Conservation (phyloP, 768 basidiomycete species). For the Boletales sp. region DNA sequence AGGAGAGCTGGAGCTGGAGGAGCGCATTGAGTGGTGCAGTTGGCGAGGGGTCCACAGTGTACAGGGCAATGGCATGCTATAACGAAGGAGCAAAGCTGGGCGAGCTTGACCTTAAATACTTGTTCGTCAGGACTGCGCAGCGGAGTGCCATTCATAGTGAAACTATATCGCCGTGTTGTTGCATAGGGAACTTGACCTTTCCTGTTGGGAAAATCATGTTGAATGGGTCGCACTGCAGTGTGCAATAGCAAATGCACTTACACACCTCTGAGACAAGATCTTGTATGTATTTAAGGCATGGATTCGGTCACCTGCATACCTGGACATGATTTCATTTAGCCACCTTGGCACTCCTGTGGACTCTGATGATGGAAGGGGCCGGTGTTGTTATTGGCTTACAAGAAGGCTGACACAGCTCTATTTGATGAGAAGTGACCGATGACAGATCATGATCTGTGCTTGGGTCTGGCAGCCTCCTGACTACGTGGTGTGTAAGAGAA, state of each 20-base stretch:
- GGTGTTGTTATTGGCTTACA: constrained; percentile 12
- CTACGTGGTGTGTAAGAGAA: too few relatives aligned
- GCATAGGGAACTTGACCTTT: constrained; percentile 28
- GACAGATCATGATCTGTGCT: too few relatives aligned
- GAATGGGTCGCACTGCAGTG: too few relatives aligned
- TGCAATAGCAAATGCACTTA: too few relatives aligned
- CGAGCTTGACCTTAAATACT: constrained; percentile 24
- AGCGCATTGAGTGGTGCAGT: constrained; percentile 41
- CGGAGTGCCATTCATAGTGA: constrained; percentile 33
- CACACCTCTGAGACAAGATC: constrained; percentile 31
- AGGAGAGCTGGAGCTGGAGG: constrained; percentile 43
- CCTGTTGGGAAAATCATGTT: too few relatives aligned
- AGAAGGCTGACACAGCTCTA: too few relatives aligned
- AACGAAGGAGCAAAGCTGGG: constrained; percentile 10
- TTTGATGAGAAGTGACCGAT: too few relatives aligned
- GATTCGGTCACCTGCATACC: constrained; percentile 27
- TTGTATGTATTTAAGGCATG: constrained; percentile 30
- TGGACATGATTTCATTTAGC: constrained; percentile 35
- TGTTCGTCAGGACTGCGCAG: constrained; percentile 17
- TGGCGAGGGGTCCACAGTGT: constrained; percentile 36
- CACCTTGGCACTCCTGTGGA: constrained; percentile 29
- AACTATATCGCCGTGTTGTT: constrained; percentile 32
- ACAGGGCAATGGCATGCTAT: too few relatives aligned
- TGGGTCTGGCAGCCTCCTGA: too few relatives aligned
- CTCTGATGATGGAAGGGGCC: constrained; percentile 20